Evolutionary conservation across 257 asterid genomes (phyloP).

Genomic region (Voacanga thouarsii): DNA sequence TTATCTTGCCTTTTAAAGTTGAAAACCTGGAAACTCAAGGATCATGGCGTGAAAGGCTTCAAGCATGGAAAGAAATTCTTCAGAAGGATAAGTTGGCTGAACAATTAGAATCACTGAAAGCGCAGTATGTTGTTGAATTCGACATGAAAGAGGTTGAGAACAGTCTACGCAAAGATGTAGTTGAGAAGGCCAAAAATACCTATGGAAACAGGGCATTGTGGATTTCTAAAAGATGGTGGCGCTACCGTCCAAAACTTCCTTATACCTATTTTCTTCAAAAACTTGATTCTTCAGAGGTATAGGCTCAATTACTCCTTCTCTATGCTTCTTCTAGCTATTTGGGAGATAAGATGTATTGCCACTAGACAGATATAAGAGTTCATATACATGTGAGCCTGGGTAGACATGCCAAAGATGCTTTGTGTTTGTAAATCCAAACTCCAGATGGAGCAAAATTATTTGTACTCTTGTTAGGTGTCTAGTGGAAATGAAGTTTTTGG

Average conservation of each 20-base stretch:
- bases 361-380: neutral
- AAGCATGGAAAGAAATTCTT: conserved; percentile 75
- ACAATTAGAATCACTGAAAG: conserved; percentile 55
- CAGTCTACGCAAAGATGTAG: conserved; percentile 83
- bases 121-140: conserved; percentile 89
- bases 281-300: conserved; percentile 93
- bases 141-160: conserved; percentile 97
- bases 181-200: conserved; percentile 56
- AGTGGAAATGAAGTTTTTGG: neutral
- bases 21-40: conserved; percentile 52
- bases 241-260: conserved; percentile 96
- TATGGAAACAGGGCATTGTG: conserved; percentile 83
- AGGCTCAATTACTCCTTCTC: conserved; percentile 15
- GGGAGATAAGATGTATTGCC: neutral
- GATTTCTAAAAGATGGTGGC: conserved; percentile 99
- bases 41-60: conserved; percentile 89
- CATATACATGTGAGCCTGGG: neutral
- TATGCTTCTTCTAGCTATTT: conserved; percentile 13
- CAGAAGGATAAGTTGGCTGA: conserved; percentile 69
- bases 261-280: conserved; percentile 92
- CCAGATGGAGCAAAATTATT: neutral
- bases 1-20: conserved; percentile 34
- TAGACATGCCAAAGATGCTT: neutral
- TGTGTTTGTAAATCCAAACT: neutral
- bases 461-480: neutral